Evolutionary conservation across 2,329 filamentous ascomycete species (phyloP).

Genomic region (Lithohypha guttulata): DNA sequence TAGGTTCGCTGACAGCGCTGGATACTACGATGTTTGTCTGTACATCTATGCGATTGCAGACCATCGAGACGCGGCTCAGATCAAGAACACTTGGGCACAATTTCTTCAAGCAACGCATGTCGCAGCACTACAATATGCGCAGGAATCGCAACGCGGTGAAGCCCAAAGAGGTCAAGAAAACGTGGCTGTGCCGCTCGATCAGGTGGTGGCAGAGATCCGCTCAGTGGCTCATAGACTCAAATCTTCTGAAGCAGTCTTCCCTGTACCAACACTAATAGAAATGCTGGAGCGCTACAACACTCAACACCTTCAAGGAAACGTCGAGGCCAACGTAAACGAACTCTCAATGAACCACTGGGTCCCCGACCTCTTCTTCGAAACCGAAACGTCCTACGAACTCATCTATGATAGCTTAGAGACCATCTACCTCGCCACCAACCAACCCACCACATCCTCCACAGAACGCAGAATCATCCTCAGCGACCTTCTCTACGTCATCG

Average conservation of each 20-base stretch:
- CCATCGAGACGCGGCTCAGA: slow-evolving; percentile 76
- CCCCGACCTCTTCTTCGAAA: slow-evolving; percentile 53
- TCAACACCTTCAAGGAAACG: slow-evolving; percentile 34
- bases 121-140: slow-evolving; percentile 30
- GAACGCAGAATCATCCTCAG: slow-evolving; percentile 47
- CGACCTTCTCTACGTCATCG: slow-evolving; percentile 52
- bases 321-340: slow-evolving; percentile 27
- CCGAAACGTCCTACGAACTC: slow-evolving; percentile 51
- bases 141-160: not conserved
- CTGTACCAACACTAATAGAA: slow-evolving; percentile 42
- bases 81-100: slow-evolving; percentile 72
- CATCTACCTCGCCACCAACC: slow-evolving; percentile 57
- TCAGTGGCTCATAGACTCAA: slow-evolving; percentile 46
- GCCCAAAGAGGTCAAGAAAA: slow-evolving; percentile 20
- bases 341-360: slow-evolving; percentile 42
- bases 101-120: slow-evolving; percentile 63
- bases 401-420: slow-evolving; percentile 53
- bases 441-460: slow-evolving; percentile 47
- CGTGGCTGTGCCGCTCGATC: slow-evolving; percentile 35
- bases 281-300: slow-evolving; percentile 46
- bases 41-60: slow-evolving; percentile 87
- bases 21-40: slow-evolving; percentile 87
- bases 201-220: slow-evolving; percentile 43
- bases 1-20: slow-evolving; percentile 76
- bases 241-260: slow-evolving; percentile 46